Percentiles rank a stretch among this genome's conserved stretches.
These are phyloP conservation scores for Plantago coronopus DNA, from an alignment of 305 asterid genomes.

Conservation along the genomic window DNA sequence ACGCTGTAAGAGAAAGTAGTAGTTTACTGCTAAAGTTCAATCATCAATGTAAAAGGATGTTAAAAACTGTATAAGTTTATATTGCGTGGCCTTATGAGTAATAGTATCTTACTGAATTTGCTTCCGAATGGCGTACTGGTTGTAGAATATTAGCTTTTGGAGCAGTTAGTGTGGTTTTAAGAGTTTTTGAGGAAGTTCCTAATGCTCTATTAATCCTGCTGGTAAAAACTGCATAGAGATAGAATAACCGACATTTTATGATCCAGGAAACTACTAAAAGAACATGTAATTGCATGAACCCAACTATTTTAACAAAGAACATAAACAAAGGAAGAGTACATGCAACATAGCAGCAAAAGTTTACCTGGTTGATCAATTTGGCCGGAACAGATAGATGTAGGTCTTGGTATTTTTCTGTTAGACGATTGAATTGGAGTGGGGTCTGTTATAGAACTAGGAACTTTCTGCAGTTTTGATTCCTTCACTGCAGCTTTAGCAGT, in stretches of 20 bases:
- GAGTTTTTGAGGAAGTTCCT: conserved; percentile 41
- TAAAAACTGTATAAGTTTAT: no score
- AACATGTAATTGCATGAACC: conserved; percentile 15
- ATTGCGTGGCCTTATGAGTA: background rate
- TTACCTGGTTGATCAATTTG: conserved; percentile 66
- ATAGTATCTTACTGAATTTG: conserved; percentile 46
- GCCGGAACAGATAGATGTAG: conserved; percentile 41
- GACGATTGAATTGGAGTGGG: conserved; percentile 35
- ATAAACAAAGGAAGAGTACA: conserved; percentile 17
- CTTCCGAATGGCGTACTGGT: conserved; percentile 32
- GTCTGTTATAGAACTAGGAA: conserved; percentile 37
- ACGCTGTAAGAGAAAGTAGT: conserved; percentile 37
- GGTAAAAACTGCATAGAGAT: conserved; percentile 41
- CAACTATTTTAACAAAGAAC: conserved; percentile 12
- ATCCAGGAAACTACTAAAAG: conserved; percentile 15
- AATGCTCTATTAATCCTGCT: conserved; percentile 39
- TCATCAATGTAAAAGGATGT: background rate
- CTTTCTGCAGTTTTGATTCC: conserved; percentile 38
- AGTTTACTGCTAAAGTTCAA: conserved; percentile 17
- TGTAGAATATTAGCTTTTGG: conserved; percentile 38
- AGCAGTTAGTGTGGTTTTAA: conserved; percentile 33
- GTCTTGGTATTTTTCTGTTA: conserved; percentile 35
- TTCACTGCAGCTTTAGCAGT: conserved; percentile 30
- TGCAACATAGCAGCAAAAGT: conserved; percentile 21
- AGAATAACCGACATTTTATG: conserved; percentile 12